These are phyloP conservation scores for Brachypodium distachyon DNA, from an alignment of 202 grass and related monocot species.

Conservation along the genomic window DNA sequence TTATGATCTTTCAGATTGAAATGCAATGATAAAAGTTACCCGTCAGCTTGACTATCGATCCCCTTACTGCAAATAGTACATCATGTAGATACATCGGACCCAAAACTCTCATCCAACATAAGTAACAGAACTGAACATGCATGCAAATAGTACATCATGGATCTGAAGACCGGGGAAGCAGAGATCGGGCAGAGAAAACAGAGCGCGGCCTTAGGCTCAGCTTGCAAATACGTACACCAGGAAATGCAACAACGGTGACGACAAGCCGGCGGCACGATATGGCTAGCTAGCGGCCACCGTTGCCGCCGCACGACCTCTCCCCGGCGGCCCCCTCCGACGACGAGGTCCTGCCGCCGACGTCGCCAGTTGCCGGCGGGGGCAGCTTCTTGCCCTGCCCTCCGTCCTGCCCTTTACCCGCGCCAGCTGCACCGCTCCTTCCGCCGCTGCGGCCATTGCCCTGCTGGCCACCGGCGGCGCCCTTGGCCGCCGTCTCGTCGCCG, in stretches of 20 bases:
- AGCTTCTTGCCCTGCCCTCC: neutral
- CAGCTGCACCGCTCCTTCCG: neutral
- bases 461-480: neutral
- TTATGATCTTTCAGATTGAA: no score
- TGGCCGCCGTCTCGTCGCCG: neutral
- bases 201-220: neutral
- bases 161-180: neutral
- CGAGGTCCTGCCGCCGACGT: neutral
- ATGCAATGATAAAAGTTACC: no score
- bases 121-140: neutral
- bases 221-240: no score
- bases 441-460: neutral
- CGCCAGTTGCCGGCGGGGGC: neutral
- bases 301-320: neutral
- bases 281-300: neutral
- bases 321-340: neutral
- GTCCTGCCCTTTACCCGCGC: neutral
- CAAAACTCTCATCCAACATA: neutral
- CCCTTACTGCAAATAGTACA: no score
- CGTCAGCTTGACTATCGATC: no score
- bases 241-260: neutral
- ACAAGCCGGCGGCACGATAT: neutral
- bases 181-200: neutral
- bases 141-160: neutral
- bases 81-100: no score